Percentiles rank a stretch among this genome's conserved stretches.
These are phyloP conservation scores for Pythium apleroticum DNA, from an alignment of 352 stramenopile genomes.

Conservation along the genomic window DNA sequence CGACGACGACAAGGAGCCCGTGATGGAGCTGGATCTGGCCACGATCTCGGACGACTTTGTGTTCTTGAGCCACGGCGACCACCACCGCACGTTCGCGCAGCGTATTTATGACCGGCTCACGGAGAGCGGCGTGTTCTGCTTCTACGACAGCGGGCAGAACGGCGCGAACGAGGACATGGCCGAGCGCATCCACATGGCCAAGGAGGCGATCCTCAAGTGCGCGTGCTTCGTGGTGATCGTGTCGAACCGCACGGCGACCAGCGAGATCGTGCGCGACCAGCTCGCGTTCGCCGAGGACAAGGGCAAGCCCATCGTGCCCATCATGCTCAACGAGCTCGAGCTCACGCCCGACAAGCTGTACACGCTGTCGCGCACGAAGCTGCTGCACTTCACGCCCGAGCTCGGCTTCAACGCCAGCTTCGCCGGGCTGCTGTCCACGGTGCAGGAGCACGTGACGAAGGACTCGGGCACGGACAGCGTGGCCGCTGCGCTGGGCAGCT, in stretches of 20 bases:
- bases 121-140: slow-evolving; percentile 50
- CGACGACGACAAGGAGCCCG: slow-evolving; percentile 12
- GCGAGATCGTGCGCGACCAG: slow-evolving; percentile 77
- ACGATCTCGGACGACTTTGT: slow-evolving; percentile 52
- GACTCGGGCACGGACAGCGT: not conserved
- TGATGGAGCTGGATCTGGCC: slow-evolving; percentile 29
- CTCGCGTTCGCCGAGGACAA: slow-evolving; percentile 83
- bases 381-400: slow-evolving; percentile 81
- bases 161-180: slow-evolving; percentile 46
- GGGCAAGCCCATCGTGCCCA: slow-evolving; percentile 61
- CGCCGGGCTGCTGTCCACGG: slow-evolving; percentile 41
- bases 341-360: slow-evolving; percentile 77
- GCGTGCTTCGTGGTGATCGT: slow-evolving; percentile 71
- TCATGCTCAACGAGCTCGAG: slow-evolving; percentile 79
- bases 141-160: slow-evolving; percentile 48
- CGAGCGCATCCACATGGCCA: slow-evolving; percentile 61
- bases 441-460: slow-evolving; percentile 45
- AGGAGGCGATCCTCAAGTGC: slow-evolving; percentile 82
- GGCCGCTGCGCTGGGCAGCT: slow-evolving; percentile 1
- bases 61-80: slow-evolving; percentile 72
- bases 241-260: slow-evolving; percentile 57
- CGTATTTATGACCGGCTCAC: slow-evolving; percentile 57
- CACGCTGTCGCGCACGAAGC: slow-evolving; percentile 62
- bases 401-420: slow-evolving; percentile 80
- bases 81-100: slow-evolving; percentile 63